phyloP scores from a whole-genome alignment of 2,329 filamentous ascomycete species.

The Paecilomyces fulvus region DNA sequence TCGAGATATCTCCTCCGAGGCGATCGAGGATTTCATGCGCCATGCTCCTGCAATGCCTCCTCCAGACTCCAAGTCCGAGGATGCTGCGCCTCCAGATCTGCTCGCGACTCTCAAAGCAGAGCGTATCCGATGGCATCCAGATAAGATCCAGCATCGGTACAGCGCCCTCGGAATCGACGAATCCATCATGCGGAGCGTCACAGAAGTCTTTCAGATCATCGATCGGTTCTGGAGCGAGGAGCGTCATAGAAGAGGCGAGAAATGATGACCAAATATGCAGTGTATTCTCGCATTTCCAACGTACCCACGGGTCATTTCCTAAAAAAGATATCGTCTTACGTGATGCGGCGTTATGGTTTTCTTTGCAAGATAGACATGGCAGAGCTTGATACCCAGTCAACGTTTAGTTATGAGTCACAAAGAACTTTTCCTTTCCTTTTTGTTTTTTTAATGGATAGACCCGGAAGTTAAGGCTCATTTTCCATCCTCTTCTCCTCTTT shows the following conservation, averaged over 20 bases:
- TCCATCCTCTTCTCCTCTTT: neutral
- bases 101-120: conserved; percentile 63
- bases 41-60: conserved; percentile 35
- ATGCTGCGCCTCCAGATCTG: conserved; percentile 25
- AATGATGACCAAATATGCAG: neutral
- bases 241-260: conserved; percentile 23
- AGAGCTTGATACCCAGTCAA: neutral
- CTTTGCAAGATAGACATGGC: neutral
- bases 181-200: conserved; percentile 67
- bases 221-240: conserved; percentile 70
- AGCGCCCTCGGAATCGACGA: conserved; percentile 62
- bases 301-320: neutral
- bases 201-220: conserved; percentile 83
- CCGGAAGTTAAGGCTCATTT: neutral
- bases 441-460: neutral
- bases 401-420: neutral
- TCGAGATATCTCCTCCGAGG: conserved; percentile 48
- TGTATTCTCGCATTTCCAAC: neutral
- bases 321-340: neutral
- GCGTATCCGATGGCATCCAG: conserved; percentile 90
- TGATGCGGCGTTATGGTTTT: neutral
- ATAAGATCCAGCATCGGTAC: conserved; percentile 90
- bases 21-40: conserved; percentile 62
- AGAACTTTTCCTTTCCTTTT: neutral
- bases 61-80: conserved; percentile 3